A percentile compares a stretch with the other conserved stretches of the same genome.
phyloP scores from a whole-genome alignment of 768 basidiomycete genomes.

The Neoboletus magnificus region DNA sequence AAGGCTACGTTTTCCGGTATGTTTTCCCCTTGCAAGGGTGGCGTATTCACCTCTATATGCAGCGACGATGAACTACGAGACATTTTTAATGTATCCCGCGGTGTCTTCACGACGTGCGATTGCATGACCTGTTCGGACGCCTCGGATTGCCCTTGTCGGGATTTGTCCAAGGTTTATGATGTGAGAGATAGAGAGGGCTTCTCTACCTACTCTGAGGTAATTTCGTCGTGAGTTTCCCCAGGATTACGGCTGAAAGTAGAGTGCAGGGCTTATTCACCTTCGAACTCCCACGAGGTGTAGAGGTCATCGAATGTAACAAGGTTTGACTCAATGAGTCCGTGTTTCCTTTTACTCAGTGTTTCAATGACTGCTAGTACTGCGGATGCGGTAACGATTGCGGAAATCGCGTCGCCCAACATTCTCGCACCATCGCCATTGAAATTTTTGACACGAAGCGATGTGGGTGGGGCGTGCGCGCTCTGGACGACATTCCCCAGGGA shows the following conservation, averaged over 20 bases:
- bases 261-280: constrained; percentile 51
- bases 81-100: constrained; percentile 26
- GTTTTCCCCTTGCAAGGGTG: neutral
- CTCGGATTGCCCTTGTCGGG: constrained; percentile 48
- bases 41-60: constrained; percentile 4
- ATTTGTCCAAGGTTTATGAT: constrained; percentile 38
- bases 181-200: constrained; percentile 18
- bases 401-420: constrained; percentile 61
- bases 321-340: constrained; percentile 30
- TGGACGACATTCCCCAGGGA: constrained; percentile 41
- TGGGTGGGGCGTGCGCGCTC: constrained; percentile 67
- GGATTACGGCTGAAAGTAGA: neutral
- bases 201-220: constrained; percentile 46
- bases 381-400: constrained; percentile 42
- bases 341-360: neutral
- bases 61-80: constrained; percentile 19
- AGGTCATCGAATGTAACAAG: constrained; percentile 66
- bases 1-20: constrained; percentile 47
- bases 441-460: constrained; percentile 59
- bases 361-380: constrained; percentile 38
- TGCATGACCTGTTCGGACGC: constrained; percentile 38
- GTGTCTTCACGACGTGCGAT: constrained; percentile 42
- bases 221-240: neutral
- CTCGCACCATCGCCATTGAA: constrained; percentile 55
- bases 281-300: constrained; percentile 37